A percentile compares a stretch with the other conserved stretches of the same genome.
phyloP scores from a whole-genome alignment of 331 rosid genomes.

The Cydonia oblonga region DNA sequence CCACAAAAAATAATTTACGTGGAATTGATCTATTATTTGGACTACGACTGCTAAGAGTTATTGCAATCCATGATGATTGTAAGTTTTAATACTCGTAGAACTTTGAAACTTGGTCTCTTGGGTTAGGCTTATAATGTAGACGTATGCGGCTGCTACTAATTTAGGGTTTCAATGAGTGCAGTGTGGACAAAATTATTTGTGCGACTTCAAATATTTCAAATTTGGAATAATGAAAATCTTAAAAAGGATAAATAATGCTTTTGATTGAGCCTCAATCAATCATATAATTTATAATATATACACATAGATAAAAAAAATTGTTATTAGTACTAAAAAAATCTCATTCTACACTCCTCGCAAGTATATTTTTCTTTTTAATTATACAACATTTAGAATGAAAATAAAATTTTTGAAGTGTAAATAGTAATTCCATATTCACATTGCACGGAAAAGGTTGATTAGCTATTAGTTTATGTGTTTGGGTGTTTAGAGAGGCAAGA shows the following conservation, averaged over 20 bases:
- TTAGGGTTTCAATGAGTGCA: neutral
- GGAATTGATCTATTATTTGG: neutral
- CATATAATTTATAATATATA: too few species aligned
- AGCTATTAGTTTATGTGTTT: neutral
- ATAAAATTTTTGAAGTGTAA: too few species aligned
- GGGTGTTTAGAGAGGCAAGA: neutral
- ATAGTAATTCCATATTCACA: too few species aligned
- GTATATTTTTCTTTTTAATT: too few species aligned
- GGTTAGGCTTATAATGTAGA: neutral
- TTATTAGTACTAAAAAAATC: too few species aligned
- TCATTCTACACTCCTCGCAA: too few species aligned
- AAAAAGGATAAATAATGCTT: neutral
- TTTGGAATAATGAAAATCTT: neutral
- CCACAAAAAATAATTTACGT: neutral
- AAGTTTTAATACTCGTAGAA: neutral
- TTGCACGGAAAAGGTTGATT: neutral
- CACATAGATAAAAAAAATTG: too few species aligned
- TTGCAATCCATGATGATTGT: neutral
- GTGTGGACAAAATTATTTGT: neutral
- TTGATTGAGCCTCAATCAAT: too few species aligned
- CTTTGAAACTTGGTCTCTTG: constrained; percentile 8
- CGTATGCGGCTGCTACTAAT: neutral
- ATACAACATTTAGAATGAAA: too few species aligned
- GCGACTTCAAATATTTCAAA: neutral
- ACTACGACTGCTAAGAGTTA: neutral